Conservation (phyloP, 768 basidiomycete genomes). For the Termitomyces sp. region DNA sequence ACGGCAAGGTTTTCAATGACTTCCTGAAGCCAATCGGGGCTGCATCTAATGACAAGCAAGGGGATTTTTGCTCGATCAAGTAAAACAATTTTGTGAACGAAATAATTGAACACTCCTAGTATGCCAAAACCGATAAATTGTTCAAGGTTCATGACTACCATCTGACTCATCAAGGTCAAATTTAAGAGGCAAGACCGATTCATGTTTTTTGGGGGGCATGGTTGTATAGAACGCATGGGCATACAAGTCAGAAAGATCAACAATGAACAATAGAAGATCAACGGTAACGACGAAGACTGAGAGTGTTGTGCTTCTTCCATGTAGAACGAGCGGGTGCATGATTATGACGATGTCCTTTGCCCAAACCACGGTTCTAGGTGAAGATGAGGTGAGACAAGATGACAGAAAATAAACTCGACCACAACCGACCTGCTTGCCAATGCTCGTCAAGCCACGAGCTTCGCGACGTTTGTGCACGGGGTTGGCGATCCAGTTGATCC, state of each 20-base stretch:
- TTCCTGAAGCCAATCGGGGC: too few relatives aligned
- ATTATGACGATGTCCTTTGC: constrained; percentile 94
- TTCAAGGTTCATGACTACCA: not conserved
- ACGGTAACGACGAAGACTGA: constrained; percentile 85
- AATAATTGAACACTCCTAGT: too few relatives aligned
- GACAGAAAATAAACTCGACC: constrained; percentile 16
- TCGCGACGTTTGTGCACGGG: constrained; percentile 99
- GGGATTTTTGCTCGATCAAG: too few relatives aligned
- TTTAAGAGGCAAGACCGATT: not conserved
- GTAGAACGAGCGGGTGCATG: constrained; percentile 85
- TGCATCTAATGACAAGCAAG: too few relatives aligned
- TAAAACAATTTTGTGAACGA: too few relatives aligned
- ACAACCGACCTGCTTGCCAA: constrained; percentile 79
- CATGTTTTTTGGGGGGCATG: constrained; percentile 7
- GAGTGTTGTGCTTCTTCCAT: constrained; percentile 99
- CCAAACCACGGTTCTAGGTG: constrained; percentile 86
- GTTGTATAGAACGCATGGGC: constrained; percentile 11
- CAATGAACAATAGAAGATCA: constrained; percentile 35
- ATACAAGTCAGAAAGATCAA: constrained; percentile 20
- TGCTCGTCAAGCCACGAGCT: constrained; percentile 93
- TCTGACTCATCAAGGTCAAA: not conserved
- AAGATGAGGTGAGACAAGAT: constrained; percentile 1
- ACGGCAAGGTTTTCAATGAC: too few relatives aligned
- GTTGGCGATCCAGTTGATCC: constrained; percentile 99
- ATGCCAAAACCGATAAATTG: too few relatives aligned